Evolutionary conservation across 2,329 filamentous ascomycete species (phyloP).

Genomic region (Aspergillus terreus): DNA sequence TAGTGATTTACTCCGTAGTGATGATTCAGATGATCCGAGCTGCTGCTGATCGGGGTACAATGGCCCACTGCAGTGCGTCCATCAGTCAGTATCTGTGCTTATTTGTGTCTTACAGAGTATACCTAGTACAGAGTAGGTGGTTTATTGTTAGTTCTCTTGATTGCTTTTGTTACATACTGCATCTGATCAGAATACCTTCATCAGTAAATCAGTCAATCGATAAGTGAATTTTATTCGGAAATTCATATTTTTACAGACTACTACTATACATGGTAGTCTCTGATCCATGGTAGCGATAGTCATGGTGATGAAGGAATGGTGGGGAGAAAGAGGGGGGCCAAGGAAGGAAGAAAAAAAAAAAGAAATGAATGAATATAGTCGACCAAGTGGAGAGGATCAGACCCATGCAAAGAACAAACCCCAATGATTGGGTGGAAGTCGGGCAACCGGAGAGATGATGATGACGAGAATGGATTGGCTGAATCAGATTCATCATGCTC

Average conservation of each 20-base stretch:
- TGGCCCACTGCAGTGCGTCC: no score
- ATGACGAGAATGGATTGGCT: background rate
- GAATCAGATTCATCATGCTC: no score
- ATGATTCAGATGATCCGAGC: constrained; percentile 19
- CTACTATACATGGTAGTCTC: constrained; percentile 6
- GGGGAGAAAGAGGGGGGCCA: background rate
- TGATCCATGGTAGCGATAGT: constrained; percentile 1
- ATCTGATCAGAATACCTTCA: no score
- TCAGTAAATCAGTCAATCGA: no score
- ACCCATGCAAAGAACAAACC: background rate
- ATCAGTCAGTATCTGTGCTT: no score
- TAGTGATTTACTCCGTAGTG: background rate
- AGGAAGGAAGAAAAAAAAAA: background rate
- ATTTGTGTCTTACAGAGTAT: constrained; percentile 1
- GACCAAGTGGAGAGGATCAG: no score
- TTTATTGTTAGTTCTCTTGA: background rate
- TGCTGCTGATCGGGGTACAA: constrained; percentile 1
- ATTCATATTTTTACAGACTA: background rate
- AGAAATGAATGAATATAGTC: background rate
- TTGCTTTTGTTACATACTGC: background rate
- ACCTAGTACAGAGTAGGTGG: background rate
- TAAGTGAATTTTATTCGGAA: background rate
- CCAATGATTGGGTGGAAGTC: background rate
- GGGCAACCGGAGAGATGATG: background rate
- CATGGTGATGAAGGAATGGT: constrained; percentile 2